Base-by-base conservation (phyloP, 1,284 basidiomycete genomes). In the Taiwanofungus camphoratus region DNA sequence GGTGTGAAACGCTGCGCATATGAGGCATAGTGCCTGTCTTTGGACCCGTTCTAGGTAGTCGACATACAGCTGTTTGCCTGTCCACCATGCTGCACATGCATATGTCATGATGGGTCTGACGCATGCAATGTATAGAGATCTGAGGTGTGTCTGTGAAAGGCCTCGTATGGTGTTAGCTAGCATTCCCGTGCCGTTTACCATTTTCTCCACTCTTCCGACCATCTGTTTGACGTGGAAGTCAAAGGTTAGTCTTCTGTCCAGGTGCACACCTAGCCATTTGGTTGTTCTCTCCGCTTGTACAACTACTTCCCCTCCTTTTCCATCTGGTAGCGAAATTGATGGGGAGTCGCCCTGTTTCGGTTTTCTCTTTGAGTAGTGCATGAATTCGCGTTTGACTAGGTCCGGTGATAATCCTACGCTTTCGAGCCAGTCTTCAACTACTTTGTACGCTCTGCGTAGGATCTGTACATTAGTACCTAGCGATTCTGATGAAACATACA, bases 181-280 rank as follows among this genome's bases (percentile, higher is more conserved):
- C 23, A 49, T 27, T 3, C 37, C 26, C 32, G 49, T 13, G 5
- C 34, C 26, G 19, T 41, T 31, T 13, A 41, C 26, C 4, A 34
- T 34, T 20, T 41, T 44, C 24, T 15, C 23, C 13, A 47, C 47
- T 20, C 39, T 41, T 15, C 19, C 41, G 16, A 39, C 31, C 18
- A 27, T 44, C 20, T 23, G 9, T 21, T 42, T 24, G 7, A 44
- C 24, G 24, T 50, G 45, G 8, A 40, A 29, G 15, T 36, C 24
- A 22, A 47, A 47, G 6, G 16, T 35, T n/a, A 50, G 41, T 18
- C 30, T 18, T 3, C 32, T 30, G 33, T 50, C 46, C 13, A 51
- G 21, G 31, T 41, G 36, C 12, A 51, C 39, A 3, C 49, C 49
- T 15, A 50, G 39, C 31, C 46, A 50, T 22, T 45, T 45, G 3